A percentile compares a stretch with the other conserved stretches of the same genome.
Conservation (phyloP, 352 stramenopile genomes). For the Phytophthora lateralis region DNA sequence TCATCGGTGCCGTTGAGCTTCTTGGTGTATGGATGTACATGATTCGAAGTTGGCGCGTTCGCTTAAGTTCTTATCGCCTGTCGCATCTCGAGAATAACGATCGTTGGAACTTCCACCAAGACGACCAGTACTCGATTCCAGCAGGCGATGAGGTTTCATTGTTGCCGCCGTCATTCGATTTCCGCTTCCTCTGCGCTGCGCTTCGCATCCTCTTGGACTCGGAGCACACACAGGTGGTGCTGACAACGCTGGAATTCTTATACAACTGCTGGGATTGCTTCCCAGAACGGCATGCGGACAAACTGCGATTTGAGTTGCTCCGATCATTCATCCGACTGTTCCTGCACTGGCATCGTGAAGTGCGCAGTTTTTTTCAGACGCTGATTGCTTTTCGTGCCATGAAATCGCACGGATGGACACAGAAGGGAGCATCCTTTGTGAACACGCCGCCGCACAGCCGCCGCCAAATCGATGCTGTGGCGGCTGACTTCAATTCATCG, state of each 20-base stretch:
- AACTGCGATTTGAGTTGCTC: slow-evolving; percentile 82
- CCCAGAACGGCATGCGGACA: slow-evolving; percentile 86
- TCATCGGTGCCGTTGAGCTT: slow-evolving; percentile 87
- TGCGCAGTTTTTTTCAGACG: slow-evolving; percentile 88
- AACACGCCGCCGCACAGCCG: slow-evolving; percentile 86
- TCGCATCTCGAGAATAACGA: slow-evolving; percentile 91
- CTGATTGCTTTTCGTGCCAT: slow-evolving; percentile 85
- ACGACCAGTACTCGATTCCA: slow-evolving; percentile 90
- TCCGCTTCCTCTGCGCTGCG: slow-evolving; percentile 82
- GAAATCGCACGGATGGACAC: slow-evolving; percentile 88
- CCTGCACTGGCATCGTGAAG: slow-evolving; percentile 88
- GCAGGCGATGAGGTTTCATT: slow-evolving; percentile 86
- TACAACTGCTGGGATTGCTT: slow-evolving; percentile 93
- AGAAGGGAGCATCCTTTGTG: slow-evolving; percentile 86
- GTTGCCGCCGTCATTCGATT: slow-evolving; percentile 87
- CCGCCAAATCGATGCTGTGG: slow-evolving; percentile 87
- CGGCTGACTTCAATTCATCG: slow-evolving; percentile 86
- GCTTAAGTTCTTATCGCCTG: slow-evolving; percentile 83
- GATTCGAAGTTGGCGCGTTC: slow-evolving; percentile 91
- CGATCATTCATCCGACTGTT: slow-evolving; percentile 83
- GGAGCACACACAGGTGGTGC: slow-evolving; percentile 86
- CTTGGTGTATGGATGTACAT: slow-evolving; percentile 93
- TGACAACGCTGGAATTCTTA: slow-evolving; percentile 88
- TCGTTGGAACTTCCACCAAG: slow-evolving; percentile 91
- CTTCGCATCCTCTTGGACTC: slow-evolving; percentile 83